Conservation (phyloP, 163 green algal genomes). For the Botryococcus braunii region DNA sequence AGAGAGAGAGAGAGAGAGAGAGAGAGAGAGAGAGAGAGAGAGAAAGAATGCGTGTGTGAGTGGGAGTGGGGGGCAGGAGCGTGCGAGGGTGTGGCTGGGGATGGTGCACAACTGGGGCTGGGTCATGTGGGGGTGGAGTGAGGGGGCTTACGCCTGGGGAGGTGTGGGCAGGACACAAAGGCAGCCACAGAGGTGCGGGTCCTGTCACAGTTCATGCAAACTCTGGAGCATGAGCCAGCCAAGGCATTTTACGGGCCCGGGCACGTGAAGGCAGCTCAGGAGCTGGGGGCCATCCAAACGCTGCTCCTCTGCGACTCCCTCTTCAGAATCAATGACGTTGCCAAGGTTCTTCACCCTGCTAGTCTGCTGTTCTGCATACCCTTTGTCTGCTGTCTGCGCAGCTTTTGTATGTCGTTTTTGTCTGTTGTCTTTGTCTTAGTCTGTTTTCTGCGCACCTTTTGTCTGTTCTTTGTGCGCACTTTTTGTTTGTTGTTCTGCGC, state of each 20-base stretch:
- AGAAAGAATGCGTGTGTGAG: too few relatives aligned
- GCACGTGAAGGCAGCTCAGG: constrained; percentile 80
- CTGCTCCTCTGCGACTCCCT: constrained; percentile 81
- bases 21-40: too few relatives aligned
- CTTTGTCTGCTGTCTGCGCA: neutral
- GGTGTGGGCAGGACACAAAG: constrained; percentile 76
- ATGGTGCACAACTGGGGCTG: too few relatives aligned
- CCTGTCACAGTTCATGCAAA: constrained; percentile 79
- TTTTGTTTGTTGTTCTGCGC: too few relatives aligned
- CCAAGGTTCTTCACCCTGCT: constrained; percentile 14
- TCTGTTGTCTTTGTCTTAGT: too few relatives aligned
- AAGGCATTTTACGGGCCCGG: constrained; percentile 92
- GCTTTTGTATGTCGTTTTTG: neutral
- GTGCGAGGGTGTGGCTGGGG: too few relatives aligned
- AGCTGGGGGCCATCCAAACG: constrained; percentile 84
- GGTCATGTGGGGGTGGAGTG: too few relatives aligned
- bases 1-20: too few relatives aligned
- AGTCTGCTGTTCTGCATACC: neutral
- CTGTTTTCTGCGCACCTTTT: too few relatives aligned
- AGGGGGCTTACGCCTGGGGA: too few relatives aligned
- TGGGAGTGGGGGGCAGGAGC: too few relatives aligned
- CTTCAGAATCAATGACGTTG: constrained; percentile 65
- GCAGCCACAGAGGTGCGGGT: constrained; percentile 58
- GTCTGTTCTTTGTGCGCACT: too few relatives aligned
- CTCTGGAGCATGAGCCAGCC: constrained; percentile 64